Base-by-base conservation (phyloP, 139 green algal species). In the Chlorella sp. region DNA sequence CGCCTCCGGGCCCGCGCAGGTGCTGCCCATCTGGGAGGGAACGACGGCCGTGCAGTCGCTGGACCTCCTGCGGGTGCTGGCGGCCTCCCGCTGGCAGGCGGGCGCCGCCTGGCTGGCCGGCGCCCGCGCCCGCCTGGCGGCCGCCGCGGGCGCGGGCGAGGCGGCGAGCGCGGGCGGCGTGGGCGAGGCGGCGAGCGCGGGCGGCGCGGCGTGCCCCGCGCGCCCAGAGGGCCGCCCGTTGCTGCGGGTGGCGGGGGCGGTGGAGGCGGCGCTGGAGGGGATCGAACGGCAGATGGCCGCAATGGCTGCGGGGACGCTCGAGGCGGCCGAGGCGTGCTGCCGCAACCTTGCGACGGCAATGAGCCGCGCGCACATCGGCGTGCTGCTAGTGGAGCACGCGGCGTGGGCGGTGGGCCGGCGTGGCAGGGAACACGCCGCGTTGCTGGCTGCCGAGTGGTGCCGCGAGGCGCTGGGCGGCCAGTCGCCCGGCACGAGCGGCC, bases 11-110 rank as follows among this genome's bases (percentile, higher is more conserved):
- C 2, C 9, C 31, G 33, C 35, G 29, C 71, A 77, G 71, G 73
- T 79, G 46, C 73, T 79, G 73, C 73, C 73, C 61, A 79, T 79
- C n/a, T 79, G 73, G 73, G 73, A 79, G 61, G 73, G 73, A 5
- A 56, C 73, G 46, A 79, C 73, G 0, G 48, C 55, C 4, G 73
- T 79, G 73, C 60, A 72, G 0, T 43, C n/a, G 3, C 73, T 79
- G 61, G 73, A 79, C 38, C 6, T 79, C 61, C 61, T 79, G 59
- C 73, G 73, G 46, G 73, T 64, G 73, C 61, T 79, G 73, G 29
- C 36, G 27, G 38, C 46, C 31, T 17, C 40, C 70, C 41, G 38
- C 6, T 25, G 56, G 23, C 41, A 41, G 40, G 55, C 70, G 4
- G 70, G 55, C 2, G 27, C 70, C 5, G 58, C 70, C 17, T 63